A percentile compares a stretch with the other conserved stretches of the same genome.
These are phyloP conservation scores for Globisporangium middletonii DNA, from an alignment of 352 stramenopile genomes.

Conservation along the genomic window DNA sequence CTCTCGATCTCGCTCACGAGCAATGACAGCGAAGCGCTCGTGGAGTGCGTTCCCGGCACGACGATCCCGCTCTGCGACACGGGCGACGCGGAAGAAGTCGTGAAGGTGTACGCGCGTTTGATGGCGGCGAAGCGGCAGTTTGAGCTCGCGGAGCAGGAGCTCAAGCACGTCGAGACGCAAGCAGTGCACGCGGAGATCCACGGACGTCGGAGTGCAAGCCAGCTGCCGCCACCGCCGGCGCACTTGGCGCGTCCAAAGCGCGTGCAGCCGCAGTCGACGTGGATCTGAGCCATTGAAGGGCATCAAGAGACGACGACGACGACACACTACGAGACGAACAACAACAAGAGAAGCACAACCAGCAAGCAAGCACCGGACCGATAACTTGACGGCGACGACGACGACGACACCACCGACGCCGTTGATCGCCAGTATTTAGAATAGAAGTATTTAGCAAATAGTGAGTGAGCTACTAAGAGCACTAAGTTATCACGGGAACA, in stretches of 20 bases:
- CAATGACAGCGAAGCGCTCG: slow-evolving; percentile 3
- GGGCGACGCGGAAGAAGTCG: slow-evolving; percentile 12
- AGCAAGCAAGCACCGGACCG: too few relatives aligned
- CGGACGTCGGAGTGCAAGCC: slow-evolving; percentile 11
- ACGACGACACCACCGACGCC: not conserved
- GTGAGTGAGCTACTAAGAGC: not conserved
- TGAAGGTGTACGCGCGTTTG: slow-evolving; percentile 17
- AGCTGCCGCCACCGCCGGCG: slow-evolving; percentile 7
- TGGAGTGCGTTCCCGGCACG: slow-evolving; percentile 13
- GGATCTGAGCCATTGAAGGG: slow-evolving; percentile 3
- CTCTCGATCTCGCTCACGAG: slow-evolving; percentile 5
- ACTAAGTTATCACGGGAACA: slow-evolving; percentile 11
- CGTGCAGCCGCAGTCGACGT: slow-evolving; percentile 8
- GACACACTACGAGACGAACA: not conserved
- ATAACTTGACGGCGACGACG: slow-evolving; percentile 4
- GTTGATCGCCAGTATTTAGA: slow-evolving; percentile 14
- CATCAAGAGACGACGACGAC: not conserved
- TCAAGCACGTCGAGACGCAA: slow-evolving; percentile 15
- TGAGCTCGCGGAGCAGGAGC: slow-evolving; percentile 14
- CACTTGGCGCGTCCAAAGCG: slow-evolving; percentile 6
- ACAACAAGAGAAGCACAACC: not conserved
- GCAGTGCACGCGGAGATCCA: slow-evolving; percentile 8
- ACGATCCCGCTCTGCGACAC: slow-evolving; percentile 13
- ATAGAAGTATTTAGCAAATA: slow-evolving; percentile 15
- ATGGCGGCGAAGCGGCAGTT: slow-evolving; percentile 16